phyloP scores from a whole-genome alignment of 192 early-diverging fungal species.

The Jimgerdemannia lactiflua region DNA sequence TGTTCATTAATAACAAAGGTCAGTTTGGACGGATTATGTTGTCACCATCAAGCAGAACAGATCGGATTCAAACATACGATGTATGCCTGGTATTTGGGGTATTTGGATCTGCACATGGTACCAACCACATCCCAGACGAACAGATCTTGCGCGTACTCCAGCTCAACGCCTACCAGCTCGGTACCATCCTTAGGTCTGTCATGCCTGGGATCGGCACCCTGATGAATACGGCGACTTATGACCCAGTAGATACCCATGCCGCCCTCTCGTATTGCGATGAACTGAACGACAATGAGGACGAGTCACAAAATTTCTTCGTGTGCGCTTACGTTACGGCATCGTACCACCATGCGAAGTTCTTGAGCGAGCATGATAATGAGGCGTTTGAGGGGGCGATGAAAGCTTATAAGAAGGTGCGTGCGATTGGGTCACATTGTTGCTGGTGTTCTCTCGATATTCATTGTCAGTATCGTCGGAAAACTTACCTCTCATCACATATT shows the following conservation, averaged over 20 bases:
- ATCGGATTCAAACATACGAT: too few species aligned
- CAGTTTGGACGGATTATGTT: neutral
- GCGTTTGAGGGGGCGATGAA: slow-evolving; percentile 6
- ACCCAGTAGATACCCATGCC: neutral
- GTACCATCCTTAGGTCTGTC: slow-evolving; percentile 23
- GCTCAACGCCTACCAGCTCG: slow-evolving; percentile 62
- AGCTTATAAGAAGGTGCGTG: slow-evolving; percentile 13
- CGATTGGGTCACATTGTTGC: neutral
- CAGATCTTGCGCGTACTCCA: slow-evolving; percentile 48
- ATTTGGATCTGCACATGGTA: slow-evolving; percentile 3
- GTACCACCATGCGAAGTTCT: slow-evolving; percentile 2
- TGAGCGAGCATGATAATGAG: neutral
- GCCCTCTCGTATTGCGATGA: neutral
- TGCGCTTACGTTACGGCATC: slow-evolving; percentile 6
- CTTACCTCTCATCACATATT: neutral
- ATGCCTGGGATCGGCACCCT: neutral
- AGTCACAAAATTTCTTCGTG: neutral
- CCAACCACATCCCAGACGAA: slow-evolving; percentile 1
- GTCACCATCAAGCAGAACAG: too few species aligned
- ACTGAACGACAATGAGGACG: neutral
- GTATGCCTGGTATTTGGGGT: neutral
- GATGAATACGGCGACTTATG: neutral
- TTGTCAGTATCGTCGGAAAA: too few species aligned
- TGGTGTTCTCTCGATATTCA: too few species aligned
- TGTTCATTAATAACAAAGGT: slow-evolving; percentile 53